Conservation (phyloP, 257 asterid genomes). For the Przewalskia tangutica region DNA sequence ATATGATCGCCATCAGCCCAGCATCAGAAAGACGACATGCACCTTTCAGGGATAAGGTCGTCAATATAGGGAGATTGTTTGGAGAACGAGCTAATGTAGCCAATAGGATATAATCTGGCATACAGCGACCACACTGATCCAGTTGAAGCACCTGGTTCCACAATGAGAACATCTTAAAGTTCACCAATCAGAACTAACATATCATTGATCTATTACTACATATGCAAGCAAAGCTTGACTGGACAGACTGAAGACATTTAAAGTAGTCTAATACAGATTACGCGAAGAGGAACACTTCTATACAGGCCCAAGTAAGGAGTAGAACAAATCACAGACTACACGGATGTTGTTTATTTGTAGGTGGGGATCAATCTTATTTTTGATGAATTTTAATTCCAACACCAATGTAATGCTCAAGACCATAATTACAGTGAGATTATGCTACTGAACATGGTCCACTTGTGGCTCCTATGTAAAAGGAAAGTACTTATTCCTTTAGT, state of each 20-base stretch:
- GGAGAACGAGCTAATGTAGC: constrained; percentile 51
- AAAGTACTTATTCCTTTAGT: not conserved
- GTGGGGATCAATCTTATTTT: not conserved
- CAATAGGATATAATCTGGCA: constrained; percentile 52
- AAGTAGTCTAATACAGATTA: not conserved
- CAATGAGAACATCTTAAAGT: constrained; percentile 17
- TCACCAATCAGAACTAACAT: not conserved
- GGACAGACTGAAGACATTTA: not conserved
- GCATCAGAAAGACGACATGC: constrained; percentile 89
- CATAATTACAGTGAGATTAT: not conserved
- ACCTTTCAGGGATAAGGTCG: constrained; percentile 64
- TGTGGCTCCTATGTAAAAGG: not conserved
- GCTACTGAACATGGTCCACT: not conserved
- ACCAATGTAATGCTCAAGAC: not conserved
- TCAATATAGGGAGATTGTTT: constrained; percentile 50
- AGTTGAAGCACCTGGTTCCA: constrained; percentile 72
- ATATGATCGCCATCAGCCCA: constrained; percentile 52
- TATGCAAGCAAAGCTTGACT: not conserved
- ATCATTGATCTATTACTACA: not conserved
- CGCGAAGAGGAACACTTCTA: not conserved
- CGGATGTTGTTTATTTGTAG: not conserved
- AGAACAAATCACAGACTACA: not conserved
- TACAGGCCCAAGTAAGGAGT: not conserved
- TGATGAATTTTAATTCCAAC: not conserved
- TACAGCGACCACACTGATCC: constrained; percentile 69